Evolutionary conservation across 192 early-diverging fungal species (phyloP), one percentile per base, ranked within the genome.

Genomic region (Lobosporangium transversale): DNA sequence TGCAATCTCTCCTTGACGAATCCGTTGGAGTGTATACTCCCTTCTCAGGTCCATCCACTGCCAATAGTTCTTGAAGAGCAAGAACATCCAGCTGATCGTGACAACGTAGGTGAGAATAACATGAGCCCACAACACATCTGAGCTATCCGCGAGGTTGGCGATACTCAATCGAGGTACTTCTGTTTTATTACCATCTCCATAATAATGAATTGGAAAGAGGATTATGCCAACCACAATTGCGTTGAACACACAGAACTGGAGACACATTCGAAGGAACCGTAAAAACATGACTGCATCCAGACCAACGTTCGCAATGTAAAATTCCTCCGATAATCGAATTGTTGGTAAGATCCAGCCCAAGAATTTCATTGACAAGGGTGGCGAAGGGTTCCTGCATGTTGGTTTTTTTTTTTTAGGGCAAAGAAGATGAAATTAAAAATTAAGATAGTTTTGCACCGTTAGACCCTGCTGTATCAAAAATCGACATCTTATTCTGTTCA

Each of bases 221-320:
- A 86, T 78, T 14, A 80, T 62, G 10, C 82, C 66, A 43, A 86
- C 64, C 17, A 82, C 32, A 4, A 88, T 10, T 4, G 67, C 64
- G 32, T 81, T 74, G 26, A 88, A 67, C 21, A 80, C 21, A 15
- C 84, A 59, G 49, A 90, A 83, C 31, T 84, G 79, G 32, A 86
- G 65, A 55, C 78, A 80, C 88, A 90, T 90, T 50, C 74, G 68
- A 17, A 88, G 64, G 69, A 90, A 90, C 21, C 84, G 84, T 9
- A 90, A 78, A 65, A 87, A 81, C 87, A 90, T 87, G 29, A 83
- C 82, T 0, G 88, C 85, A 36, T 90, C 88, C 7, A 90, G 63
- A 1, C 88, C 88, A 14, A 86, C 84, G 53, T 84, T 79, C 33
- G 62, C 67, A 26, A 87, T 63, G 65, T 81, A 87, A 43, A 86